Evolutionary conservation across 192 early-diverging fungal species (phyloP), one percentile per base, ranked within the genome.

Genomic region (Mortierella claussenii): DNA sequence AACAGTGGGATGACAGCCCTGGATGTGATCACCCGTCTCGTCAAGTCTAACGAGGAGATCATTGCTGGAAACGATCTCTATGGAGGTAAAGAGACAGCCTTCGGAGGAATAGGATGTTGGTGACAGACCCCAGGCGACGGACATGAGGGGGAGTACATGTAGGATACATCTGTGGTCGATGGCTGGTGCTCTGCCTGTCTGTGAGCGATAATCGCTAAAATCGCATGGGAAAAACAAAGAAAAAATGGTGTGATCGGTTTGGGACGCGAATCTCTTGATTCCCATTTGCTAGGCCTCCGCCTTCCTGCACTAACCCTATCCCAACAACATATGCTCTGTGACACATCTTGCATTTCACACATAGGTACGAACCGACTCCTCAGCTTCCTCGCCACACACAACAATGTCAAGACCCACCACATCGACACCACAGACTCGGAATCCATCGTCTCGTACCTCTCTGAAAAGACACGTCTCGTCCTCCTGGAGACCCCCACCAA

Each of bases 31-130:
- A 80, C 90, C 24, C 90, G 97, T 36, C 81, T 98, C 13, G 94
- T 96, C 36, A 90, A 91, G 76, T 60, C 86, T 7, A 96, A 94
- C 34, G 93, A 97, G 62, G 92, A 97, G 71, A 89, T 98, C 49
- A 91, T 98, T 80, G 92, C 96, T 4, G 97, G 97, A 24, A 91
- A 96, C 75, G 97, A 99, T 85, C 82, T 99, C 11, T 99, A 99
- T 79, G 97, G 97, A 55, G 97, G 94, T 86, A 74, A 65, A 37
- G 28, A 43, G 2, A 37, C 18, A 9, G 28, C 13, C 21, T 15
- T 55, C 24, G 53, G 15, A 17, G n/a, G 31, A 21, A 28, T 13
- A 33, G 23, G 26, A 31, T n/a, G n/a, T n/a, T n/a, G n/a, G n/a
- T n/a, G n/a, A n/a, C n/a, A n/a, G n/a, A n/a, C n/a, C n/a, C n/a